These are phyloP conservation scores for Epichloe baconii DNA, from an alignment of 2,329 filamentous ascomycete species.

Conservation along the genomic window DNA sequence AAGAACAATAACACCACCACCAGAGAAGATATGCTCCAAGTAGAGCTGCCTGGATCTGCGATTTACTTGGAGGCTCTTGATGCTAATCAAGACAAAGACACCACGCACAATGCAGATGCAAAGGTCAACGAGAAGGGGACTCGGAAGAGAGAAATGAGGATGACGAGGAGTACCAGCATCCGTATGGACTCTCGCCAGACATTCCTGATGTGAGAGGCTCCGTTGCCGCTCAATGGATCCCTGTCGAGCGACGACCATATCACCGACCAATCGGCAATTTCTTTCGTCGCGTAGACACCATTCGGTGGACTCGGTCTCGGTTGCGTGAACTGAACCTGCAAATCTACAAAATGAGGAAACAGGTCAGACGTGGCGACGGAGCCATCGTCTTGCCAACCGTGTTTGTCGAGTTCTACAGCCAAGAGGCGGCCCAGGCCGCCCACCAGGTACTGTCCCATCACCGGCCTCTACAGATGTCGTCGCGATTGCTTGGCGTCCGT, in stretches of 20 bases:
- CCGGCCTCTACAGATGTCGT: conserved; percentile 73
- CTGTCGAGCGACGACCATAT: conserved; percentile 59
- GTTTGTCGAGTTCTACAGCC: conserved; percentile 79
- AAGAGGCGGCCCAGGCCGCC: conserved; percentile 74
- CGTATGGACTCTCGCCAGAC: conserved; percentile 20
- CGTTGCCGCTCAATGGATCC: conserved; percentile 62
- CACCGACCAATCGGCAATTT: conserved; percentile 56
- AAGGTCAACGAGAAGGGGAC: neutral
- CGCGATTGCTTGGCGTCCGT: conserved; percentile 69
- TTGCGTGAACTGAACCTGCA: conserved; percentile 26
- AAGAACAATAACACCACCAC: neutral
- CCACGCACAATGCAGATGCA: neutral
- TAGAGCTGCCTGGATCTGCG: conserved; percentile 5
- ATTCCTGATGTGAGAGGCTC: conserved; percentile 30
- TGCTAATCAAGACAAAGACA: neutral
- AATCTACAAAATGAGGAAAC: conserved; percentile 53
- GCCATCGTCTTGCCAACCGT: conserved; percentile 59
- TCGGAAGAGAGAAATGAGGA: conserved; percentile 8
- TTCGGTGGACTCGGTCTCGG: conserved; percentile 65
- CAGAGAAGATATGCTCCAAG: conserved; percentile 1
- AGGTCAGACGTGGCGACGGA: conserved; percentile 58
- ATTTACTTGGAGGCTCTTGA: neutral
- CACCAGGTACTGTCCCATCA: conserved; percentile 82
- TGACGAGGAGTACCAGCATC: conserved; percentile 23
- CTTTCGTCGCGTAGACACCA: conserved; percentile 86